Base-by-base conservation (phyloP, 129 eudicot genomes). In the Kitagawia praeruptora region DNA sequence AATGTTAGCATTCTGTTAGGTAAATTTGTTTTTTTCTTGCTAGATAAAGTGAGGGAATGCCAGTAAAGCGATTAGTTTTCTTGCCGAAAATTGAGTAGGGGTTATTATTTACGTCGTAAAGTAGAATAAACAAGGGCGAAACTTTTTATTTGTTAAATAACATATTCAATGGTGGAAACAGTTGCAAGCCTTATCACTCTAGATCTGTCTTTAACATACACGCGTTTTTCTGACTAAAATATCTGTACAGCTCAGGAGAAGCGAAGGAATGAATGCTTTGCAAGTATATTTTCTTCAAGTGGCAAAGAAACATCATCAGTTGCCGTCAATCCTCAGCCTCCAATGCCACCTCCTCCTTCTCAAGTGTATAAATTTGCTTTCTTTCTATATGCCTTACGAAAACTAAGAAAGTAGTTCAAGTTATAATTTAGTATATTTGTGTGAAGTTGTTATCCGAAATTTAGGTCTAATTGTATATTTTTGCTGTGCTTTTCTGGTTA, bases 261-360 rank as follows among this genome's bases (percentile, higher is more conserved):
- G 75, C 74, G 72, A 71, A 81, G 80, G 79, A 84, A 80, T 76
- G 87, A 86, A 44, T 80, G 80, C 79, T 93, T 91, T 89, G 96
- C 97, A 58, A 89, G 90, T 83, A 82, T 86, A 80, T 77, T 85
- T 74, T 78, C 93, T 77, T 87, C 95, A 70, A 77, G 90, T 80
- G 77, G 87, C 81, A 85, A 90, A 56, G 81, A 89, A 67, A 90
- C 94, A 42, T 83, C 99, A 44, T 89, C 99, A 28, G 92, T 95
- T 82, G 97, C 94, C 61, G 88, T 84, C 37, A 87, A 82, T 69
- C 96, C 99, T 69, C 95, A 51, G 79, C 76, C 80, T 78, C 42
- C 91, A 37, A 87, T 84, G 82, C 92, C 97, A 78, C 93, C 97
- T 14, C 91, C 96, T n/a, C 70, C 98, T 81, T 89, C 97, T 73